Evolutionary conservation across 2,329 filamentous ascomycete genomes (phyloP), one percentile per base, ranked within the genome.

Genomic region (Canariomyces notabilis): DNA sequence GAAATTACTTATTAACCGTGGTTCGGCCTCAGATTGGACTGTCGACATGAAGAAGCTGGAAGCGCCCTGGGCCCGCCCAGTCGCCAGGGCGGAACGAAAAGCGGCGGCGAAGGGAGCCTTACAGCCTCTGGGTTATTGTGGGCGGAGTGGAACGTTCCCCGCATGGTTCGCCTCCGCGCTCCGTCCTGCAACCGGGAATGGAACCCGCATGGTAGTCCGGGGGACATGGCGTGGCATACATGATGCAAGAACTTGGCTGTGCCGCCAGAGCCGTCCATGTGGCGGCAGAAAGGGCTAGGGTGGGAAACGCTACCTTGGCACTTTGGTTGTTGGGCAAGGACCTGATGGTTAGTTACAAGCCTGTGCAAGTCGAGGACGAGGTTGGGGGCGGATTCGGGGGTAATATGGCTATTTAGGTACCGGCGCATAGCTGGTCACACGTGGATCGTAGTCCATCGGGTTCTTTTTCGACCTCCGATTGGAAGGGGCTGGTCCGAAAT

Each of bases 361-460:
- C 46, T 46, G 38, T 52, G 50, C 44, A 35, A 33, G 42, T 42
- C 37, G 39, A 49, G 37, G 36, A 29, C 29, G 29, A 32, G 48
- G 42, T 44, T 50, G 45, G 46, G 44, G 45, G 36, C 23, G 40
- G 51, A 49, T 47, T 53, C n/a, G n/a, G 53, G 50, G 50, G 40
- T 54, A 58, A 59, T 58, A 58, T 58, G 55, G 55, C 9, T 59
- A 60, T 58, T 59, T 58, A n/a, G n/a, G n/a, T n/a, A n/a, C 42
- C 42, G 34, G 31, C 41, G 45, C 51, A 48, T 38, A 36, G 53
- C 34, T 42, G 50, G 51, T 54, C 51, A 51, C 49, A 51, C 50
- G 37, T 34, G 35, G 35, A 36, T 2, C n/a, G 19, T 35, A 20
- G 22, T 33, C 32, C 32, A 12, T 48, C 52, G 52, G 49, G 26